phyloP scores from a whole-genome alignment of 192 early-diverging fungal genomes.

The Backusella macrospora region DNA sequence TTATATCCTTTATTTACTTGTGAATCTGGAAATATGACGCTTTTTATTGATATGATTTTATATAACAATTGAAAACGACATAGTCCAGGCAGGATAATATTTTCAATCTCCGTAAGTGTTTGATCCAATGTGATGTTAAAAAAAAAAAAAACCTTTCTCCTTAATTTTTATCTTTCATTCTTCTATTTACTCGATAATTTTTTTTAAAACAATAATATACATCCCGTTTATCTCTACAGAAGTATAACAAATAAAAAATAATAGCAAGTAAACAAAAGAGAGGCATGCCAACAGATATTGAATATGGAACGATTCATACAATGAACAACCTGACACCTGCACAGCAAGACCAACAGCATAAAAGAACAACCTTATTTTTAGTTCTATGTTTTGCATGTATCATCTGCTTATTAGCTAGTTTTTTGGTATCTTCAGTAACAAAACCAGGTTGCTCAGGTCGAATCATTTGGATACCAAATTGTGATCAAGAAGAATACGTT shows the following conservation, averaged over 20 bases:
- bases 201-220: not conserved
- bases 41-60: no score
- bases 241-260: not conserved
- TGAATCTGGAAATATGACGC: no score
- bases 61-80: no score
- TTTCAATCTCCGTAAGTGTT: not conserved
- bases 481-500: constrained; percentile 5
- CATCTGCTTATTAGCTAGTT: not conserved
- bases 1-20: no score
- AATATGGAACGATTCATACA: not conserved
- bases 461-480: constrained; percentile 7
- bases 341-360: not conserved
- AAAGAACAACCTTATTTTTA: not conserved
- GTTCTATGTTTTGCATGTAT: not conserved
- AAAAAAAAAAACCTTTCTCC: not conserved
- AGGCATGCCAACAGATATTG: not conserved
- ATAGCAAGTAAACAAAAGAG: not conserved
- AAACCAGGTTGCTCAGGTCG: not conserved
- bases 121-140: not conserved
- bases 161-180: not conserved
- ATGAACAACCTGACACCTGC: not conserved
- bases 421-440: not conserved
- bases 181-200: not conserved
- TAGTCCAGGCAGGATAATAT: not conserved
- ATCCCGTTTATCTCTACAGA: not conserved